These are phyloP conservation scores for Delonix regia DNA, from an alignment of 306 rosid species.

Conservation along the genomic window DNA sequence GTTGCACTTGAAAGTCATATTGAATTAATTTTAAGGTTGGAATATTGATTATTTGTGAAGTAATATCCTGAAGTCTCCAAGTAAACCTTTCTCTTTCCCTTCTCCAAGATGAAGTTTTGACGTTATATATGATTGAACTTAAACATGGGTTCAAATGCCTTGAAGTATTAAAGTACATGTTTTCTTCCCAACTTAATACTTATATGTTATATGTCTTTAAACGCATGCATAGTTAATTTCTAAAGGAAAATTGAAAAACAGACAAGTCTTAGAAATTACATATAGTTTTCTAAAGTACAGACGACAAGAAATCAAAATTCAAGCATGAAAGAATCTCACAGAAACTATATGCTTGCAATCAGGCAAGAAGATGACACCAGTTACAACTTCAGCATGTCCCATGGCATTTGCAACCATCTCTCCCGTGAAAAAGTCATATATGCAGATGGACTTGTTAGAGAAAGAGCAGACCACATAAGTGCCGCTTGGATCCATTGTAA, in stretches of 20 bases:
- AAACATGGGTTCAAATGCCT: background rate
- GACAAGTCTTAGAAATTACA: slow-evolving; percentile 20
- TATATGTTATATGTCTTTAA: slow-evolving; percentile 2
- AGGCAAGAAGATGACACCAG: slow-evolving; percentile 79
- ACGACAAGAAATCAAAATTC: background rate
- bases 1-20: slow-evolving; percentile 8
- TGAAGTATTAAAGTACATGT: background rate
- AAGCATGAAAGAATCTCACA: slow-evolving; percentile 51
- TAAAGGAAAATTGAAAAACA: slow-evolving; percentile 7
- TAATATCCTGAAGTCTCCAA: background rate
- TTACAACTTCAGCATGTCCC: slow-evolving; percentile 82
- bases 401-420: slow-evolving; percentile 65
- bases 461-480: slow-evolving; percentile 66
- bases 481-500: slow-evolving; percentile 75
- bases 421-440: slow-evolving; percentile 66
- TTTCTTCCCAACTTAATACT: background rate
- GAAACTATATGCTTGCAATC: slow-evolving; percentile 79
- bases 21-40: background rate
- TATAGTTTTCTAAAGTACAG: background rate
- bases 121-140: slow-evolving; percentile 11
- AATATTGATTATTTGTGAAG: slow-evolving; percentile 10
- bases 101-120: background rate
- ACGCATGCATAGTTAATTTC: slow-evolving; percentile 8
- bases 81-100: background rate
- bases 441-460: slow-evolving; percentile 75